Evolutionary conservation across 1,284 basidiomycete species (phyloP).

Genomic region (Cryptococcus wingfieldii): DNA sequence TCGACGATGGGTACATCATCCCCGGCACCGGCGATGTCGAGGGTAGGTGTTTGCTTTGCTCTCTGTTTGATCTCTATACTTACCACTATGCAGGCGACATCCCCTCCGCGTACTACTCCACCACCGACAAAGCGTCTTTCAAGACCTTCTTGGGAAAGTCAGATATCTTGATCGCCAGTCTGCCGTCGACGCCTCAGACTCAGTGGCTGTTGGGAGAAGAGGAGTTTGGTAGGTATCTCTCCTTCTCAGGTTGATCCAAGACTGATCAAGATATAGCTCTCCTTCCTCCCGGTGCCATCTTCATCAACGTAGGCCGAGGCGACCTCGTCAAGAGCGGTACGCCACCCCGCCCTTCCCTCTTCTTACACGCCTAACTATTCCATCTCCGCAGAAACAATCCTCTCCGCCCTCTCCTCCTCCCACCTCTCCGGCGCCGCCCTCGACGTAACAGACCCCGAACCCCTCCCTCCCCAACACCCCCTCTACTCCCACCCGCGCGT

Average conservation of each 20-base stretch:
- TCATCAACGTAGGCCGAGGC: conserved; percentile 49
- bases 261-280: conserved; percentile 12
- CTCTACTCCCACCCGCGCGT: conserved; percentile 41
- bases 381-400: conserved; percentile 27
- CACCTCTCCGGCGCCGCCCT: conserved; percentile 38
- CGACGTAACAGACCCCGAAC: conserved; percentile 50
- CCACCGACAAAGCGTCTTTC: conserved; percentile 34
- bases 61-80: neutral
- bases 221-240: conserved; percentile 28
- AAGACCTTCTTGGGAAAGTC: conserved; percentile 32
- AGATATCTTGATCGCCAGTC: conserved; percentile 42
- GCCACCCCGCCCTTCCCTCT: conserved; percentile 1
- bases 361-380: conserved; percentile 1
- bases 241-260: neutral
- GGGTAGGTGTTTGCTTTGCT: conserved; percentile 17
- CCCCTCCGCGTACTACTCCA: conserved; percentile 39
- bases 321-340: conserved; percentile 38
- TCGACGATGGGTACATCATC: conserved; percentile 44
- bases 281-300: conserved; percentile 36
- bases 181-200: conserved; percentile 43
- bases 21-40: conserved; percentile 45
- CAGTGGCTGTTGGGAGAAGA: conserved; percentile 29
- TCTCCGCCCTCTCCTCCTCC: conserved; percentile 28
- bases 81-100: conserved; percentile 25
- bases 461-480: conserved; percentile 40